Conservation (phyloP, 495 filamentous ascomycete genomes). For the Massariosphaeria phaeospora region DNA sequence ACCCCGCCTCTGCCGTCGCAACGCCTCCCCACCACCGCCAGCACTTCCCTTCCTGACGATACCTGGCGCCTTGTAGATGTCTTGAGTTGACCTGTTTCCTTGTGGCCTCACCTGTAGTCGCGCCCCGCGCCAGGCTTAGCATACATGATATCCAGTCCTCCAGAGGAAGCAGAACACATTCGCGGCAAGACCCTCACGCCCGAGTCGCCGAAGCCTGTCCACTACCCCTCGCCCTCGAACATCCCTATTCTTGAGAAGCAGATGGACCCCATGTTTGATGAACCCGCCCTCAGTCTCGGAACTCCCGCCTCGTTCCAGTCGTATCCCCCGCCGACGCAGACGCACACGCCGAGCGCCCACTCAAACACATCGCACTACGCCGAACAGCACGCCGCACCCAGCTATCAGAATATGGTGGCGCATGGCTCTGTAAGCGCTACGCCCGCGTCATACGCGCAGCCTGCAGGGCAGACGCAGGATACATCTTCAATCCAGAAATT, state of each 20-base stretch:
- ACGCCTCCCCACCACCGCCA: slow-evolving; percentile 4
- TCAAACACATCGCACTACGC: slow-evolving; percentile 23
- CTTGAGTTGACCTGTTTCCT: slow-evolving; percentile 28
- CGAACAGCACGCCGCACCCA: slow-evolving; percentile 20
- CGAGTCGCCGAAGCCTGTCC: slow-evolving; percentile 65
- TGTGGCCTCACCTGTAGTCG: slow-evolving; percentile 16
- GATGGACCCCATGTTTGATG: slow-evolving; percentile 68
- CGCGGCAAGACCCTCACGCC: slow-evolving; percentile 66
- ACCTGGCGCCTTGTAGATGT: slow-evolving; percentile 25
- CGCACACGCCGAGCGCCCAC: slow-evolving; percentile 26
- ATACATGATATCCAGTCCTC: slow-evolving; percentile 60
- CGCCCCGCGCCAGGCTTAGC: slow-evolving; percentile 31
- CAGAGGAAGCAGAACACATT: slow-evolving; percentile 60
- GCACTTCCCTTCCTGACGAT: slow-evolving; percentile 7
- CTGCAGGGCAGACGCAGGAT: slow-evolving; percentile 25
- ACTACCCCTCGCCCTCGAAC: slow-evolving; percentile 63
- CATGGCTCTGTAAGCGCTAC: slow-evolving; percentile 12
- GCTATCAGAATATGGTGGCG: slow-evolving; percentile 11
- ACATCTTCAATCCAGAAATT: slow-evolving; percentile 29
- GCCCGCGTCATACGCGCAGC: slow-evolving; percentile 12
- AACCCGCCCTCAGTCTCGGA: slow-evolving; percentile 48
- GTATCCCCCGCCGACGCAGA: slow-evolving; percentile 23
- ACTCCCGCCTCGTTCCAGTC: slow-evolving; percentile 28
- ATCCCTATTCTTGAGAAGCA: slow-evolving; percentile 68
- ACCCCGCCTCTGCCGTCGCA: slow-evolving; percentile 12